Percentiles rank a stretch among this genome's conserved stretches.
These are phyloP conservation scores for Botrytis aclada DNA, from an alignment of 2,329 filamentous ascomycete genomes.

Conservation along the genomic window DNA sequence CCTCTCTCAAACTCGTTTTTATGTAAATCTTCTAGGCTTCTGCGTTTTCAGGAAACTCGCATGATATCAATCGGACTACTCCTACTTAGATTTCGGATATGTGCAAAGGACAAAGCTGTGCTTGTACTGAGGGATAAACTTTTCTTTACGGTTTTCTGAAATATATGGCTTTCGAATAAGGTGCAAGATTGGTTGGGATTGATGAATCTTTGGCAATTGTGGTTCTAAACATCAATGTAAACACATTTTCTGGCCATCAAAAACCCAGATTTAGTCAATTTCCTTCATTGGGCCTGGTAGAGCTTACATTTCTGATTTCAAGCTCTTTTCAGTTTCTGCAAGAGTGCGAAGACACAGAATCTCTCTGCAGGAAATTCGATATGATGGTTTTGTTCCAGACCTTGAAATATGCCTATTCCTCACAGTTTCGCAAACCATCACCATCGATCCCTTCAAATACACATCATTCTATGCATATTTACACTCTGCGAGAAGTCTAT, in stretches of 20 bases:
- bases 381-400: neutral
- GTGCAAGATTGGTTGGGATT: neutral
- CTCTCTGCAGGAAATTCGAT: neutral
- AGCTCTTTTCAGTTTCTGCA: neutral
- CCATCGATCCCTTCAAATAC: too few species aligned
- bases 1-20: neutral
- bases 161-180: neutral
- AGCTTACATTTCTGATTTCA: neutral
- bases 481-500: neutral
- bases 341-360: neutral
- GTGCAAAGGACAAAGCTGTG: neutral
- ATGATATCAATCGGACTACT: neutral
- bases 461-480: rapidly evolving
- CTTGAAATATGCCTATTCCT: neutral
- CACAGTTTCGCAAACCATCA: neutral
- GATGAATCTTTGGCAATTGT: neutral
- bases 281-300: neutral
- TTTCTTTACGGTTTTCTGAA: neutral
- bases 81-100: neutral
- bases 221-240: neutral
- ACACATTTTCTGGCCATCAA: neutral
- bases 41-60: neutral
- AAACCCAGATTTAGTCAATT: neutral
- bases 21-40: neutral
- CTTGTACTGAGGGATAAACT: neutral